Base-by-base conservation (phyloP, 306 rosid genomes). In the Albizia julibrissin region DNA sequence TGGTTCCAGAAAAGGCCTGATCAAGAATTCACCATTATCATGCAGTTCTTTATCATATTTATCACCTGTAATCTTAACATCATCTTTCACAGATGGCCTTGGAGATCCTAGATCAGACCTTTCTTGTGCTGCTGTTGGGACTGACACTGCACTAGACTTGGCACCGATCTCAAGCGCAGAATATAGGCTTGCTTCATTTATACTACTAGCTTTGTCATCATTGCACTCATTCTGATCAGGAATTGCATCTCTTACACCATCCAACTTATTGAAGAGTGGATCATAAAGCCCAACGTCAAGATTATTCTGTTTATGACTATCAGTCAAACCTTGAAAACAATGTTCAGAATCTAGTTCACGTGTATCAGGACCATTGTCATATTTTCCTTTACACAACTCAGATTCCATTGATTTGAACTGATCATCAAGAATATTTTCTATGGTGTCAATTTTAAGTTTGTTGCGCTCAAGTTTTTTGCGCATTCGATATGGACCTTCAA, bases 401-500 rank as follows among this genome's bases (percentile, higher is more conserved):
- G 86, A 83, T 80, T 86, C 90, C 74, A 82, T 89, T 43, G 89
- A 50, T 77, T 91, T 92, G 86, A 94, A 89, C 80, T 89, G 91
- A 42, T 92, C 93, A 77, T 91, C 98, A 84, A 94, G 91, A 87
- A 94, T 88, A 87, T 90, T 92, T 82, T 90, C 94, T 81, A 96
- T 87, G 75, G 97, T 88, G 69, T 92, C 93, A 78, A 94, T 87
- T 87, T 88, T 94, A 75, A 91, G 86, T 85, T 86, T 91, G 90
- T 92, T 89, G 85, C 93, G 85, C 85, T 96, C 99, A 76, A 96
- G 94, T 78, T 96, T 96, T 85, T 96, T 96, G 76, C 99, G 93
- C 99, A 92, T 96, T 82, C 99, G 90, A 79, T 96, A 96, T 1
- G 99, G 99, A 84, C 99, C 98, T 87, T 96, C 99, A 85, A 96